These are phyloP conservation scores for Penicillium riverlandense DNA, from an alignment of 495 filamentous ascomycete species.

Conservation along the genomic window DNA sequence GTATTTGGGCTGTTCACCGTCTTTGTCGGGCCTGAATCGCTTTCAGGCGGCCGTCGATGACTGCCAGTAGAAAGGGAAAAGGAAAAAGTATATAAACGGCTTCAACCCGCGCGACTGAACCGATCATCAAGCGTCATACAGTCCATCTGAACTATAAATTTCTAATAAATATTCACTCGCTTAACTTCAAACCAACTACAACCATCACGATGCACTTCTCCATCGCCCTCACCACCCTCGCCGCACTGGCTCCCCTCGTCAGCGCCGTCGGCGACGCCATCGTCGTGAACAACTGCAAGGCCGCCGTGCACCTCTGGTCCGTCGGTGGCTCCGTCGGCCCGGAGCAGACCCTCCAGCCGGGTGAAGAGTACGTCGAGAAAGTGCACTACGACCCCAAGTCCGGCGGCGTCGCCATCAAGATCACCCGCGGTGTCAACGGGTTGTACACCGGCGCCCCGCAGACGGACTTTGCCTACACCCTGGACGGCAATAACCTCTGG, in stretches of 20 bases:
- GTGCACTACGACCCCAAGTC: slow-evolving; percentile 41
- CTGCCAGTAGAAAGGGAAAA: background rate
- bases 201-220: slow-evolving; percentile 24
- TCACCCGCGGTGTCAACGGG: slow-evolving; percentile 42
- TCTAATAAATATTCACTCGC: background rate
- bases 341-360: slow-evolving; percentile 30
- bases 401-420: slow-evolving; percentile 50
- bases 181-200: background rate
- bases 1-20: no score
- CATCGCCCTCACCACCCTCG: slow-evolving; percentile 14
- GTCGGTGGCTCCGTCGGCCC: slow-evolving; percentile 41
- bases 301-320: slow-evolving; percentile 48
- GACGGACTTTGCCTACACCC: slow-evolving; percentile 47
- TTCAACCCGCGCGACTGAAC: background rate
- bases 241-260: slow-evolving; percentile 21
- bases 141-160: background rate
- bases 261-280: slow-evolving; percentile 43
- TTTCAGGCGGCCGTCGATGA: no score
- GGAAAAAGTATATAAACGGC: slow-evolving; percentile 5
- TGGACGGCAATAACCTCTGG: slow-evolving; percentile 42
- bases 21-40: no score
- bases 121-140: background rate
- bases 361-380: slow-evolving; percentile 29
- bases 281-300: slow-evolving; percentile 45
- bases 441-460: slow-evolving; percentile 47